Evolutionary conservation across 352 stramenopile genomes (phyloP).

Genomic region (Blastocystis sp.): DNA sequence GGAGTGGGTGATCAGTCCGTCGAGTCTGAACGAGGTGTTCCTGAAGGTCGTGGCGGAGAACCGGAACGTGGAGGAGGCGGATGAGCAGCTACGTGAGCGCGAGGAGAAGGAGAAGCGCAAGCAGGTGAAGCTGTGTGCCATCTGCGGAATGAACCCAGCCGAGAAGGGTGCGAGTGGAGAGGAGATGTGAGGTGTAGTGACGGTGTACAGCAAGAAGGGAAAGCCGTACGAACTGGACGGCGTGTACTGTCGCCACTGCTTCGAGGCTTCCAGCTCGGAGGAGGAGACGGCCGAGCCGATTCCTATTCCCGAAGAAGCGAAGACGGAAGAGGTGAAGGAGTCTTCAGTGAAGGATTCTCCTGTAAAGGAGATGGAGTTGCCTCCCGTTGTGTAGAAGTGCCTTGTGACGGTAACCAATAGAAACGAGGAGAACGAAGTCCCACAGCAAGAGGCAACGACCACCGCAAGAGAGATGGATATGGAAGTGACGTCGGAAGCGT

Average conservation of each 20-base stretch:
- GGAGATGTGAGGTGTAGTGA: not conserved
- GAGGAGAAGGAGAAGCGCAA: conserved; percentile 31
- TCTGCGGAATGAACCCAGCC: conserved; percentile 30
- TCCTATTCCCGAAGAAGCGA: not conserved
- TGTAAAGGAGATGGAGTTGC: not conserved
- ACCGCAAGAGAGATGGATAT: not conserved
- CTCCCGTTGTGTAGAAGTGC: not conserved
- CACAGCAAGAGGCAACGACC: too few species aligned
- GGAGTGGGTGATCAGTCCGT: conserved; percentile 56
- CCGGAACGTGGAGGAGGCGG: conserved; percentile 18
- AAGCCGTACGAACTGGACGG: conserved; percentile 1
- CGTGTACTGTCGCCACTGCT: conserved; percentile 24
- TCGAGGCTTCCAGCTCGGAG: not conserved
- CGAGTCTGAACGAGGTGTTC: conserved; percentile 45
- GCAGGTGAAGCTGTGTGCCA: conserved; percentile 22
- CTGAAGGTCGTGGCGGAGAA: conserved; percentile 34
- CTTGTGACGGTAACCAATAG: not conserved
- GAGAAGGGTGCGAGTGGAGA: not conserved
- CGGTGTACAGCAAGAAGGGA: conserved; percentile 52
- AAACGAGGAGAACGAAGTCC: not conserved
- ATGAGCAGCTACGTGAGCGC: not conserved
- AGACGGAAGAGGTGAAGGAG: not conserved
- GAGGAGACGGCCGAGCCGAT: not conserved
- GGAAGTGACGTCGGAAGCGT: not conserved
- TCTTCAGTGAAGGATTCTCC: too few species aligned